Base-by-base conservation (phyloP, 2,329 filamentous ascomycete genomes). In the Beauveria scarabaeidicola region DNA sequence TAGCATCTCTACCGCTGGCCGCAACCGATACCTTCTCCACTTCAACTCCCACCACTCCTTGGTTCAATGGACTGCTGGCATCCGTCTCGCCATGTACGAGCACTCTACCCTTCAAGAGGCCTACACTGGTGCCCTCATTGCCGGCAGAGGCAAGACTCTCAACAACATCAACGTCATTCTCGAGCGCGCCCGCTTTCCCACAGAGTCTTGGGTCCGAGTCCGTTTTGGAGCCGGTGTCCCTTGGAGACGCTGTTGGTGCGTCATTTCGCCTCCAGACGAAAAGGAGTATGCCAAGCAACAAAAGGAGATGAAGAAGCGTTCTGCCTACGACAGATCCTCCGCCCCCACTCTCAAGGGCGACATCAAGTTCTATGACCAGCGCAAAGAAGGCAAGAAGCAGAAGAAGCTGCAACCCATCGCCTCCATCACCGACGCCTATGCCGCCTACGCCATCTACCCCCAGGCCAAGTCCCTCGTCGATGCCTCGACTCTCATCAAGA, bases 181-280 rank as follows among this genome's bases (percentile, higher is more conserved):
- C 82, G 90, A 95, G 66, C 85, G 90, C 52, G 82, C 88, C 21
- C 86, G 81, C 60, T 82, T 90, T 66, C 87, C 86, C 66, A 84
- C 89, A 44, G 91, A 96, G 70, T 91, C 96, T 69, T 99, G 94
- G 94, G 91, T 92, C 19, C 83, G 94, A 63, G 94, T 99, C 55
- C 83, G 94, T 61, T 99, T 99, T 68, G 94, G 94, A 44, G 92
- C 94, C 36, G 94, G 94, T 51, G 96, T 94, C 10, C 92, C 93
- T 0, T 99, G 94, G 94, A 86, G 89, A 69, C 87, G 93, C 43
- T 99, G 92, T 73, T 99, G 93, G 92, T 97, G 92, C 72, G 92
- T 97, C 58, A 89, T 97, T 61, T 84, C 85, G 7, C 94, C 93
- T 2, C 93, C 94, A 0, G 90, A 96, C 68, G 92, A 97, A 75